Percentiles rank a stretch among this genome's conserved stretches.
These are phyloP conservation scores for Camellia sinensis DNA, from an alignment of 148 eudicot genomes.

Conservation along the genomic window DNA sequence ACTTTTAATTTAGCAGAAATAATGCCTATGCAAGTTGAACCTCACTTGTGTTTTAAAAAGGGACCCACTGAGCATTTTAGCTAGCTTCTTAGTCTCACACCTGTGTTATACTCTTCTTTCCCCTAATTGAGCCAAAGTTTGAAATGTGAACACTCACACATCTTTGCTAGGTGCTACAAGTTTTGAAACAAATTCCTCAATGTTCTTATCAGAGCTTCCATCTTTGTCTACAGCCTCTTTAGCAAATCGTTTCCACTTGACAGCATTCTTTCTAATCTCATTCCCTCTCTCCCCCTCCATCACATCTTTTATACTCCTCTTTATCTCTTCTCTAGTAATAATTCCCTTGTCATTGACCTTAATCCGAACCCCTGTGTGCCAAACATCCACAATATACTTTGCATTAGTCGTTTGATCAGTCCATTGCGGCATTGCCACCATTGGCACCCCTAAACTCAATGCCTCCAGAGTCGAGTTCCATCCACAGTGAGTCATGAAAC, in stretches of 20 bases:
- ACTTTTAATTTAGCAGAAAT: too few relatives aligned
- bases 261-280: conserved; percentile 31
- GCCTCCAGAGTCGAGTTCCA: conserved; percentile 64
- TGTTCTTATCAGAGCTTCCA: conserved; percentile 20
- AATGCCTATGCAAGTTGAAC: too few relatives aligned
- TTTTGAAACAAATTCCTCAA: conserved; percentile 14
- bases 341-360: conserved; percentile 28
- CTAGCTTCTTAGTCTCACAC: too few relatives aligned
- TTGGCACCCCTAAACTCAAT: conserved; percentile 45
- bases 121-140: too few relatives aligned
- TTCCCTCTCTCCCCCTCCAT: conserved; percentile 38
- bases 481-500: conserved; percentile 53
- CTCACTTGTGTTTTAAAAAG: too few relatives aligned
- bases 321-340: conserved; percentile 32
- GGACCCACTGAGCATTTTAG: too few relatives aligned
- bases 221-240: conserved; percentile 17
- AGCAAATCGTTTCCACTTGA: conserved; percentile 33
- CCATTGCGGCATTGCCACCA: conserved; percentile 51
- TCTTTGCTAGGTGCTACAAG: neutral
- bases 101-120: too few relatives aligned
- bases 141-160: neutral
- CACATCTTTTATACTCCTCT: conserved; percentile 27
- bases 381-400: conserved; percentile 37
- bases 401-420: conserved; percentile 48
- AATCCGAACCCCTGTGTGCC: conserved; percentile 41